A percentile compares a stretch with the other conserved stretches of the same genome.
Evolutionary conservation across 2,329 filamentous ascomycete species (phyloP).

Genomic region (Rachicladosporium sp.): DNA sequence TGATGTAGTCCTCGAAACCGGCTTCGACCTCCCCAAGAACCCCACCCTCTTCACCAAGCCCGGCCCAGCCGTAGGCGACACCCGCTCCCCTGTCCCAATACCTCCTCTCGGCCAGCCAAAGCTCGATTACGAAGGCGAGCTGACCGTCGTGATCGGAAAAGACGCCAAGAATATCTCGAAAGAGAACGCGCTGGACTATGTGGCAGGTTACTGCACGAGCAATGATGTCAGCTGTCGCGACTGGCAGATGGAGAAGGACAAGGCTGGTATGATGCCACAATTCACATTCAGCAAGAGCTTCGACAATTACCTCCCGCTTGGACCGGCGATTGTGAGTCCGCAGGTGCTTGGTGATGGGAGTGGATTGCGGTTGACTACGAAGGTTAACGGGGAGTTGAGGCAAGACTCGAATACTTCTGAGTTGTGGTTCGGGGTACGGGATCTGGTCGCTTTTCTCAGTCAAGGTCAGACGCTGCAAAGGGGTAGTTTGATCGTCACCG

Average conservation of each 20-base stretch:
- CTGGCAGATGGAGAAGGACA: conserved; percentile 33
- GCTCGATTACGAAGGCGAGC: conserved; percentile 70
- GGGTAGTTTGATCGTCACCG: conserved; percentile 40
- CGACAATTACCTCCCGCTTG: conserved; percentile 44
- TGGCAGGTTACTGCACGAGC: conserved; percentile 62
- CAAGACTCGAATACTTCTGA: conserved; percentile 31
- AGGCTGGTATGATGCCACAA: conserved; percentile 42
- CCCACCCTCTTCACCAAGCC: conserved; percentile 69
- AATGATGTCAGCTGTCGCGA: conserved; percentile 74
- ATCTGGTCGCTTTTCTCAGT: conserved; percentile 22
- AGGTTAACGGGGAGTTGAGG: conserved; percentile 37
- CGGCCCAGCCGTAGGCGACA: conserved; percentile 51
- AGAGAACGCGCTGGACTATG: conserved; percentile 52
- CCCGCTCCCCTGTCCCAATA: conserved; percentile 54
- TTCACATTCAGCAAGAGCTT: conserved; percentile 50
- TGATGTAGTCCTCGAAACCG: conserved; percentile 32
- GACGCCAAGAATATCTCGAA: conserved; percentile 53
- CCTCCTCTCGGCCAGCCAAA: conserved; percentile 52
- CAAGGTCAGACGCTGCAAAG: conserved; percentile 32
- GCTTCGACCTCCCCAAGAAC: conserved; percentile 55
- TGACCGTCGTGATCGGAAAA: conserved; percentile 61
- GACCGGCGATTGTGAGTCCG: conserved; percentile 36
- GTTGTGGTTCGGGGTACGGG: conserved; percentile 33
- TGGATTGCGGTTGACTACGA: conserved; percentile 33
- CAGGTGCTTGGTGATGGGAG: conserved; percentile 33